A percentile compares a stretch with the other conserved stretches of the same genome.
phyloP scores from a whole-genome alignment of 768 basidiomycete genomes.

The Collybia nuda region DNA sequence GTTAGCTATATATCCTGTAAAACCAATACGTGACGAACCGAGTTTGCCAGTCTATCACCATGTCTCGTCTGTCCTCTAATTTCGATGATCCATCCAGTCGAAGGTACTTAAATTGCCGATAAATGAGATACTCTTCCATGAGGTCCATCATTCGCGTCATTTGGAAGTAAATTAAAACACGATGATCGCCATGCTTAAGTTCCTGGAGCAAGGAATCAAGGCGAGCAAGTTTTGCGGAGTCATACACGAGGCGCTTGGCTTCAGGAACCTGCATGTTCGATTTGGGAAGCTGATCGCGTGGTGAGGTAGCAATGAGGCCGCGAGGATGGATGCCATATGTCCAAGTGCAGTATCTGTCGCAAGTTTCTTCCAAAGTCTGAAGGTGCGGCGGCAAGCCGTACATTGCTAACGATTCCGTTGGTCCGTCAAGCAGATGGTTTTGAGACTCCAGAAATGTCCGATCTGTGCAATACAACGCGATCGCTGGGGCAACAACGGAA shows the following conservation, averaged over 20 bases:
- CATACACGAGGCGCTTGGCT: conserved; percentile 90
- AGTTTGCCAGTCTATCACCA: conserved; percentile 99
- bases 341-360: conserved; percentile 41
- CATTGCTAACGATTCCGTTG: conserved; percentile 72
- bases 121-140: conserved; percentile 98
- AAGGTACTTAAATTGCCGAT: conserved; percentile 93
- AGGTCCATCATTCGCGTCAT: conserved; percentile 99
- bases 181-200: conserved; percentile 90
- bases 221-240: conserved; percentile 93
- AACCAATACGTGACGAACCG: conserved; percentile 48
- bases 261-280: conserved; percentile 93
- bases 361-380: conserved; percentile 56
- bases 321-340: conserved; percentile 61
- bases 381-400: conserved; percentile 80
- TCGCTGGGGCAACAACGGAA: conserved; percentile 82
- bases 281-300: conserved; percentile 71
- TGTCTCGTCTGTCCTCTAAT: conserved; percentile 93
- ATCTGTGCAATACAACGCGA: conserved; percentile 69
- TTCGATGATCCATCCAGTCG: conserved; percentile 93
- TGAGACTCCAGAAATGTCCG: conserved; percentile 79
- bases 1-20: background rate
- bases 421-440: conserved; percentile 57
- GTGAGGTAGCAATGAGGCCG: conserved; percentile 70
- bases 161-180: conserved; percentile 96
- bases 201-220: conserved; percentile 89